phyloP scores from a whole-genome alignment of 2,329 filamentous ascomycete genomes.

The Fusarium equiseti region DNA sequence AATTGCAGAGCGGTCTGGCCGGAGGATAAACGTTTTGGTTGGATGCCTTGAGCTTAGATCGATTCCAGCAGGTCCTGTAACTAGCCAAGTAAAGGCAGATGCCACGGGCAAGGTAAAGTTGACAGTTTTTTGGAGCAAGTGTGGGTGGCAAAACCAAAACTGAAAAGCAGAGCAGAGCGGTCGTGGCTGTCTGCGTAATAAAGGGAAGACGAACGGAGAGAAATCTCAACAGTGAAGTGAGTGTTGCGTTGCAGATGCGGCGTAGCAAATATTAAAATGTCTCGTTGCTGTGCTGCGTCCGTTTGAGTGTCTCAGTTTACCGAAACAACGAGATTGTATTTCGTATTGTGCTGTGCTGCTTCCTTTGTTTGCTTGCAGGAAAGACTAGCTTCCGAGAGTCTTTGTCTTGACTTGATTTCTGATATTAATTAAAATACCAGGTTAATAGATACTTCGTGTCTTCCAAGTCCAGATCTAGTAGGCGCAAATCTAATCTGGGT shows the following conservation, averaged over 20 bases:
- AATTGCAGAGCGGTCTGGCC: slow-evolving; percentile 29
- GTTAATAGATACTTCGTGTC: neutral
- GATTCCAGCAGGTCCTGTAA: neutral
- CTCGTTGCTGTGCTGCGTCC: slow-evolving; percentile 30
- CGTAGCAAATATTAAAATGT: slow-evolving; percentile 33
- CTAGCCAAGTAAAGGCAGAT: slow-evolving; percentile 17
- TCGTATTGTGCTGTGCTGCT: slow-evolving; percentile 11
- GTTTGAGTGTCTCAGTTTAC: slow-evolving; percentile 39
- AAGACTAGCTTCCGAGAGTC: slow-evolving; percentile 5
- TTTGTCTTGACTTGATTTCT: slow-evolving; percentile 10
- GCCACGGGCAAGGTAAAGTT: slow-evolving; percentile 16
- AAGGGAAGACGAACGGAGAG: neutral
- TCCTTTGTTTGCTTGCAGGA: slow-evolving; percentile 28
- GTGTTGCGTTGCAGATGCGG: slow-evolving; percentile 39
- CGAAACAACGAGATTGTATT: slow-evolving; percentile 27
- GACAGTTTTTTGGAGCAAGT: neutral
- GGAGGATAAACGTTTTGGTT: slow-evolving; percentile 24
- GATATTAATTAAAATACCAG: slow-evolving; percentile 32
- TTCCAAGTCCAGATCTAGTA: slow-evolving; percentile 23
- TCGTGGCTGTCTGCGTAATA: slow-evolving; percentile 18
- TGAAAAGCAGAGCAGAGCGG: slow-evolving; percentile 28
- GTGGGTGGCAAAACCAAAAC: slow-evolving; percentile 25
- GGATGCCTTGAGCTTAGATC: slow-evolving; percentile 19
- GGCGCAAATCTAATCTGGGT: slow-evolving; percentile 9
- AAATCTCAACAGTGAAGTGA: slow-evolving; percentile 14